Conservation (phyloP, 352 stramenopile species). For the Stephanocyclus meneghinianus region DNA sequence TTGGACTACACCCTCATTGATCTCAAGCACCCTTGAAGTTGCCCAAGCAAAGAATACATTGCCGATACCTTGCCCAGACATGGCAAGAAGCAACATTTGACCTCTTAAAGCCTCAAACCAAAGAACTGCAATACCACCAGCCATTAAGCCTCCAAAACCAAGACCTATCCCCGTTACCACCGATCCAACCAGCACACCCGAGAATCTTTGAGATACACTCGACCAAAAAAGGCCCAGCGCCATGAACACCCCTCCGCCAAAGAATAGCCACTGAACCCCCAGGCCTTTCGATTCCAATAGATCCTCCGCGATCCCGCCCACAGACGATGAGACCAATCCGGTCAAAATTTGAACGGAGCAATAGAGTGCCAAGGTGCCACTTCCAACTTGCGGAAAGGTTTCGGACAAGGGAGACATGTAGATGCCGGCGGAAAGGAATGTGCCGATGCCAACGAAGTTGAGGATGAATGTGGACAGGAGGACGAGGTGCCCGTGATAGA, state of each 20-base stretch:
- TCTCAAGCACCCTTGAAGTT: conserved; percentile 8
- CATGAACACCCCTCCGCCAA: conserved; percentile 12
- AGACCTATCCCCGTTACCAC: background rate
- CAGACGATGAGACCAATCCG: conserved; percentile 16
- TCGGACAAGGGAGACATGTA: conserved; percentile 6
- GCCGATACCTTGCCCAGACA: conserved; percentile 3
- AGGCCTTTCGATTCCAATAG: background rate
- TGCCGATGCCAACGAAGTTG: conserved; percentile 1
- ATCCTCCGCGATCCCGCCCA: conserved; percentile 7
- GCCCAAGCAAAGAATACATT: conserved; percentile 26
- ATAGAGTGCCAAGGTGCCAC: background rate
- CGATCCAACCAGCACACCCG: conserved; percentile 14
- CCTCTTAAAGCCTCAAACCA: conserved; percentile 20
- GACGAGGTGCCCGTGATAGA: background rate
- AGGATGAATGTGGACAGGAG: conserved; percentile 5
- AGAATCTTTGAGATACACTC: background rate
- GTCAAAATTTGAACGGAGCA: conserved; percentile 16
- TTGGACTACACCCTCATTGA: background rate
- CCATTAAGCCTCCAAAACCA: conserved; percentile 1
- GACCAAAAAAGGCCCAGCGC: background rate
- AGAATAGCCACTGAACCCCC: conserved; percentile 21
- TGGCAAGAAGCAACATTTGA: conserved; percentile 10
- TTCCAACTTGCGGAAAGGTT: conserved; percentile 2
- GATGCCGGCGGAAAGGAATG: conserved; percentile 10
- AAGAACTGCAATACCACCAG: conserved; percentile 11